A percentile compares a stretch with the other conserved stretches of the same genome.
Evolutionary conservation across 352 stramenopile species (phyloP).

Genomic region (Phytophthora litchii): DNA sequence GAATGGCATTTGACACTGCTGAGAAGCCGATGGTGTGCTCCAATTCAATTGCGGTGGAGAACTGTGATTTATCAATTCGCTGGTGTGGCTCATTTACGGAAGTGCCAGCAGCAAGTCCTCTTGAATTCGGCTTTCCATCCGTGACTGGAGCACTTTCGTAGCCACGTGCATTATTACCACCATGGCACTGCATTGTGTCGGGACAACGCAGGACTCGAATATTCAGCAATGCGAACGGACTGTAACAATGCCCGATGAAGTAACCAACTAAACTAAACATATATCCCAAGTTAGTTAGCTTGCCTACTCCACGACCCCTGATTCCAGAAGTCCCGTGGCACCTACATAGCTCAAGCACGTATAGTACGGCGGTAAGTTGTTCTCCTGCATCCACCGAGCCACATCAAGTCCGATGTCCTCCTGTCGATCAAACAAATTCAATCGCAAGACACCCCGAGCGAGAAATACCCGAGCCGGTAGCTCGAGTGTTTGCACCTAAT

Average conservation of each 20-base stretch:
- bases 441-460: constrained; percentile 47
- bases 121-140: constrained; percentile 15
- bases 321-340: constrained; percentile 40
- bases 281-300: constrained; percentile 16
- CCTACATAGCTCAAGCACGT: constrained; percentile 81
- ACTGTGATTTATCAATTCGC: constrained; percentile 15
- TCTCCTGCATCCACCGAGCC: constrained; percentile 51
- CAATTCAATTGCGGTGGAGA: constrained; percentile 69
- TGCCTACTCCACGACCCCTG: constrained; percentile 7
- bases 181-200: constrained; percentile 39
- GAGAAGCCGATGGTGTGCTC: constrained; percentile 94
- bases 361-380: constrained; percentile 68
- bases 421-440: constrained; percentile 66
- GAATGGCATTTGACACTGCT: constrained; percentile 77
- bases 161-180: constrained; percentile 22
- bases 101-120: constrained; percentile 6
- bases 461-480: constrained; percentile 57
- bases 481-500: constrained; percentile 61
- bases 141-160: constrained; percentile 22
- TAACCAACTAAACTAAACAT: constrained; percentile 31
- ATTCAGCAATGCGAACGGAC: constrained; percentile 10
- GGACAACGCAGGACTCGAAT: constrained; percentile 1
- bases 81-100: constrained; percentile 2
- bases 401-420: constrained; percentile 61
- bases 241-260: constrained; percentile 9